Conservation (phyloP, 352 stramenopile genomes). For the Globisporangium apiculatum region DNA sequence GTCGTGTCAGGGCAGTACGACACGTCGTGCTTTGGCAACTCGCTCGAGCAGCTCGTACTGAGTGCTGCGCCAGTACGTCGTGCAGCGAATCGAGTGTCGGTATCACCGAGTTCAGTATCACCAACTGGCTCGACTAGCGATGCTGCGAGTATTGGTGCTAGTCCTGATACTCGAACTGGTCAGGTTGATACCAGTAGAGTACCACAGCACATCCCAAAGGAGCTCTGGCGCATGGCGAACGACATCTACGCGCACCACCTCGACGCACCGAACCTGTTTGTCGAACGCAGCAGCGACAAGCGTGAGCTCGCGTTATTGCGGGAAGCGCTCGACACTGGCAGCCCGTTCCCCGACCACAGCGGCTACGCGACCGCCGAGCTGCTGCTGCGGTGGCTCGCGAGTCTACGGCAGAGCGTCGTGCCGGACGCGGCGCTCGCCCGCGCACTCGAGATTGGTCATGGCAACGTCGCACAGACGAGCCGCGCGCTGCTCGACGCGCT, state of each 20-base stretch:
- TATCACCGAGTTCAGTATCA: no score
- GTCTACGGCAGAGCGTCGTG: conserved; percentile 87
- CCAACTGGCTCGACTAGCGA: conserved; percentile 9
- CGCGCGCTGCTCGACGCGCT: conserved; percentile 67
- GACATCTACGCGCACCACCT: conserved; percentile 86
- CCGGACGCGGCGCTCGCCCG: conserved; percentile 71
- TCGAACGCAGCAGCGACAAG: conserved; percentile 54
- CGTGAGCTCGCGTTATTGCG: conserved; percentile 60
- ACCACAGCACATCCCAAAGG: conserved; percentile 90
- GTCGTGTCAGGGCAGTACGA: conserved; percentile 90
- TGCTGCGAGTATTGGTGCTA: neutral
- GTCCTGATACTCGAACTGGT: no score
- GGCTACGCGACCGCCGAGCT: conserved; percentile 90
- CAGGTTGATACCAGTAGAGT: neutral
- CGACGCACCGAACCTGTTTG: conserved; percentile 77
- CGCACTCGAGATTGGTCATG: conserved; percentile 36
- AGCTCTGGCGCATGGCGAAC: conserved; percentile 97
- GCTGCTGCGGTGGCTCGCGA: conserved; percentile 88
- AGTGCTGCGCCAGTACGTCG: conserved; percentile 85
- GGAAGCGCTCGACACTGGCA: conserved; percentile 92
- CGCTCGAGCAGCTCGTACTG: conserved; percentile 91
- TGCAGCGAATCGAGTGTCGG: conserved; percentile 7
- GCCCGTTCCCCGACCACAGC: conserved; percentile 70
- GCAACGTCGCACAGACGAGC: conserved; percentile 82
- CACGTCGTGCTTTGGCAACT: conserved; percentile 93